Evolutionary conservation across 1,139 yeast genomes (phyloP).

Genomic region (Arxiozyma slooffiae): DNA sequence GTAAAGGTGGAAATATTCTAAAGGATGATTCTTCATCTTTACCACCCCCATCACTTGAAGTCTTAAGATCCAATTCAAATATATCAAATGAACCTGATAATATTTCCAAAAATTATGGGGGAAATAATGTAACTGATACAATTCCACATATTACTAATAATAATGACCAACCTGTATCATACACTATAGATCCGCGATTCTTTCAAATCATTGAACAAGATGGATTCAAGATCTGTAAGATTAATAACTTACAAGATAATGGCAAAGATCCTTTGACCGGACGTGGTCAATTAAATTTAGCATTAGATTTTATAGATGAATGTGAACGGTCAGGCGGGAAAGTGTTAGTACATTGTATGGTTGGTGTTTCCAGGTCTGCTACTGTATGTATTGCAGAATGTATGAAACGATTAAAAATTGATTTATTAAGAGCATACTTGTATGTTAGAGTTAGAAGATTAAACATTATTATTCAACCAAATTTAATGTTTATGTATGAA

Average conservation of each 20-base stretch:
- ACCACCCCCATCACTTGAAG: slow-evolving; percentile 10
- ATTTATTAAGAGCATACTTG: slow-evolving; percentile 64
- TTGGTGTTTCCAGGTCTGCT: slow-evolving; percentile 87
- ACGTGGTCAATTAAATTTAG: slow-evolving; percentile 35
- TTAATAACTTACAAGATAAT: slow-evolving; percentile 40
- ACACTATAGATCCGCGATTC: slow-evolving; percentile 12
- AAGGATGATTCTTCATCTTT: slow-evolving; percentile 7
- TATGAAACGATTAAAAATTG: slow-evolving; percentile 60
- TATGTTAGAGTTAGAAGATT: slow-evolving; percentile 75
- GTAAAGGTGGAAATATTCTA: background rate
- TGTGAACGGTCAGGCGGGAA: slow-evolving; percentile 35
- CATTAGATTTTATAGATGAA: slow-evolving; percentile 37
- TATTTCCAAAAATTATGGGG: no score
- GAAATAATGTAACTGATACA: background rate
- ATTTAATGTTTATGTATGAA: slow-evolving; percentile 76
- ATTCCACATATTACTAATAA: background rate
- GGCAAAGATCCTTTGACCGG: slow-evolving; percentile 42
- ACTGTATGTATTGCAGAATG: slow-evolving; percentile 85
- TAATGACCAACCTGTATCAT: no score
- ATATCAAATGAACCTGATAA: background rate
- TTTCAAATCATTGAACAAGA: slow-evolving; percentile 18
- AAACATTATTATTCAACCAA: slow-evolving; percentile 86
- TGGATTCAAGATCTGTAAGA: slow-evolving; percentile 32
- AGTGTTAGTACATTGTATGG: slow-evolving; percentile 77
- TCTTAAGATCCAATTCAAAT: background rate